Evolutionary conservation across 2,329 filamentous ascomycete genomes (phyloP), one percentile per base, ranked within the genome.

Genomic region (Kalmusia sp.): DNA sequence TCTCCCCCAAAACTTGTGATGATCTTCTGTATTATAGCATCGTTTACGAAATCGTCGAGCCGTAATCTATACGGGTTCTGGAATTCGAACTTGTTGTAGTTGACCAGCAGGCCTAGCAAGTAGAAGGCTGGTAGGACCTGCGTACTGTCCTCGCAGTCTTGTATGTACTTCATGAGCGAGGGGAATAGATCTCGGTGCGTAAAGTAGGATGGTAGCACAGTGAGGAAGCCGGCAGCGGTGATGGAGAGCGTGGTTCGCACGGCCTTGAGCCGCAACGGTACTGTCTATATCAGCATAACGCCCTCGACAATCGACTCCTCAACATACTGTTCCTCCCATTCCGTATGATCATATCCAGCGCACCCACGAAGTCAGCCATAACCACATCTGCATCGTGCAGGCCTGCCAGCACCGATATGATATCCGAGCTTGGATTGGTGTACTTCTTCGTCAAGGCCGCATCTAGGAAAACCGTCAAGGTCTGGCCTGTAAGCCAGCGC

Each of bases 61-160:
- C 93, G 90, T 58, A 96, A 80, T 65, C 95, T 89, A 67, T 99
- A 99, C 0, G 93, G 93, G 64, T 99, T 99, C 71, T 96, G 93
- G 52, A 96, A 93, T 75, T 99, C 95, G 69, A 99, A 99, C 74
- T 98, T 99, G 83, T 99, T 98, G 82, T 98, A 98, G 77, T 98
- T 99, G 60, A 91, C 90, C 48, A 99, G 80, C 3, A 98, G 82
- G 11, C 93, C 93, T 17, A 97, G 82, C 8, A 98, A 83, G 12
- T 89, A 85, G 62, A 97, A 92, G 0, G 93, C 89, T 53, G 90
- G 85, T 37, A 91, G 46, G 49, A 84, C 52, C 85, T 85, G 65
- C 83, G 81, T 15, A 81, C 77, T 28, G 21, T 83, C 82, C 55
- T 92, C 87, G 38, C 87, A 84, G 61, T 96, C 91, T 78, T 95